Percentiles rank a stretch among this genome's conserved stretches.
These are phyloP conservation scores for Fraxinus baroniana DNA, from an alignment of 305 asterid genomes.

Conservation along the genomic window DNA sequence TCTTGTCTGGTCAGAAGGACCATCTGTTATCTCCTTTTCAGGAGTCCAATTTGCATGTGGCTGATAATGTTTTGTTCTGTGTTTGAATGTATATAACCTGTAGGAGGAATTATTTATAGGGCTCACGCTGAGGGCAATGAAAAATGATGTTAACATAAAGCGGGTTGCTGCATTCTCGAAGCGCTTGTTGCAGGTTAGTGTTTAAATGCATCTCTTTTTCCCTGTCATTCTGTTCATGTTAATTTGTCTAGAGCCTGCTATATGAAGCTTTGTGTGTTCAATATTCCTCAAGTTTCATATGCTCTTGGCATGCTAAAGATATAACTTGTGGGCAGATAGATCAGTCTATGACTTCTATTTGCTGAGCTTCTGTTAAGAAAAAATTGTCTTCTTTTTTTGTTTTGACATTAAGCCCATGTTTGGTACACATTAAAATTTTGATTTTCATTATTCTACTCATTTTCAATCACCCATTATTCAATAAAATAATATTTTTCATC, in stretches of 20 bases:
- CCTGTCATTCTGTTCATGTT: background rate
- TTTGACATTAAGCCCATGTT: background rate
- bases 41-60: conserved; percentile 2
- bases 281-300: background rate
- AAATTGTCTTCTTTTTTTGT: background rate
- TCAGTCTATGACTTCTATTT: background rate
- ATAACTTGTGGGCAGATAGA: background rate
- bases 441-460: no score
- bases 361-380: background rate
- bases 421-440: no score
- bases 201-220: conserved; percentile 1
- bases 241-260: background rate
- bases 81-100: conserved; percentile 18
- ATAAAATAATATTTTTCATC: no score
- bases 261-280: background rate
- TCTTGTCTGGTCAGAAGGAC: background rate
- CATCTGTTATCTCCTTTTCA: background rate
- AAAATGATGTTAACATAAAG: conserved; percentile 82
- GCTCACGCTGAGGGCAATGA: conserved; percentile 78
- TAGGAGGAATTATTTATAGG: conserved; percentile 97
- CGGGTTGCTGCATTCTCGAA: conserved; percentile 88
- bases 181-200: conserved; percentile 84
- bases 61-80: conserved; percentile 15
- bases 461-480: no score
- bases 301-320: background rate